Conservation (phyloP, 2,329 filamentous ascomycete species). For the Elsinoe ampelina region DNA sequence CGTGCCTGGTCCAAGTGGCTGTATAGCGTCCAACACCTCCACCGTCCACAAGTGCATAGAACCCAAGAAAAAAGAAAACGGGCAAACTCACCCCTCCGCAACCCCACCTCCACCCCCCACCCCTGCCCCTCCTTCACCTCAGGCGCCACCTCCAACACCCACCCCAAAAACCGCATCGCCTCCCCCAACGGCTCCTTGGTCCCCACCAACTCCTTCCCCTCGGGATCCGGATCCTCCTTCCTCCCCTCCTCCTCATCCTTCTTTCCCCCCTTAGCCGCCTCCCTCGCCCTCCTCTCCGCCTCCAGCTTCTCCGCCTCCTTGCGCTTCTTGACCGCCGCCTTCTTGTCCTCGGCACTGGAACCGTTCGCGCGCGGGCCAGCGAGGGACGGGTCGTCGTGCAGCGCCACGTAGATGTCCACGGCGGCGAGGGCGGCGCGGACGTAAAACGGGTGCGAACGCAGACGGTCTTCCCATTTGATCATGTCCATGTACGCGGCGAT, state of each 20-base stretch:
- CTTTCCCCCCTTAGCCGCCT: conserved; percentile 43
- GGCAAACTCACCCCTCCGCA: conserved; percentile 62
- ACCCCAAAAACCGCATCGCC: conserved; percentile 75
- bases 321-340: conserved; percentile 57
- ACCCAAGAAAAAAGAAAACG: neutral
- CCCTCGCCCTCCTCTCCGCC: conserved; percentile 43
- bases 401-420: conserved; percentile 66
- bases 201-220: conserved; percentile 68
- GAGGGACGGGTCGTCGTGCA: conserved; percentile 65
- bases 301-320: conserved; percentile 60
- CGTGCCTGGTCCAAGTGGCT: too few relatives aligned
- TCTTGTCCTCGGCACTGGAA: conserved; percentile 69
- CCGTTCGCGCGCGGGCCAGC: conserved; percentile 61
- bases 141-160: conserved; percentile 73
- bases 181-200: conserved; percentile 77
- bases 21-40: too few relatives aligned
- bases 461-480: conserved; percentile 87
- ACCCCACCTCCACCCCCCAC: conserved; percentile 81
- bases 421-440: conserved; percentile 73
- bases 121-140: conserved; percentile 73
- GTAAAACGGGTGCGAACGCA: conserved; percentile 91
- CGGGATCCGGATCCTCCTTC: conserved; percentile 85
- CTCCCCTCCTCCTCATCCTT: conserved; percentile 55
- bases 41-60: too few relatives aligned
- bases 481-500: conserved; percentile 92